Conservation (phyloP, 129 eudicot species). For the Logfia minima region DNA sequence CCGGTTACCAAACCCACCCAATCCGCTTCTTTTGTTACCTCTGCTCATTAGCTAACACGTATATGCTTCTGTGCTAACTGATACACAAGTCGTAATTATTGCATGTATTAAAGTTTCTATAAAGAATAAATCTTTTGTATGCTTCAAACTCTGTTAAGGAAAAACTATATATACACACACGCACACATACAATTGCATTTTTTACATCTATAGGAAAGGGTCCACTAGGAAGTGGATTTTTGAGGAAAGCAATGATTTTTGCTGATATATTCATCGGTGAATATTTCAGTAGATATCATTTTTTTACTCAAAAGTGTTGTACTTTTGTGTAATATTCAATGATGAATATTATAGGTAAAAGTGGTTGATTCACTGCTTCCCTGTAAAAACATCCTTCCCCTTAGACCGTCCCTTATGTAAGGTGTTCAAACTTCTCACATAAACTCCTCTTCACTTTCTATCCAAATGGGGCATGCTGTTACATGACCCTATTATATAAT, state of each 20-base stretch:
- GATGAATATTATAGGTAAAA: too few species aligned
- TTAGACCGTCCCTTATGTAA: too few species aligned
- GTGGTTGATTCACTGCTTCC: too few species aligned
- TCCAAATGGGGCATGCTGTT: background rate
- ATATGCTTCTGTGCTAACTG: constrained; percentile 14
- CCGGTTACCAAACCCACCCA: background rate
- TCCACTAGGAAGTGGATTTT: too few species aligned
- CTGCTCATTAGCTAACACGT: background rate
- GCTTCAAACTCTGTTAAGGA: background rate
- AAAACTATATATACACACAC: background rate
- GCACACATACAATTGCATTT: background rate
- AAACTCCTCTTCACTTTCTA: background rate
- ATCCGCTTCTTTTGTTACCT: background rate
- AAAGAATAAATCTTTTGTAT: too few species aligned
- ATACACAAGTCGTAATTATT: background rate
- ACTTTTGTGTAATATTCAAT: too few species aligned
- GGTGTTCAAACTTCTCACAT: background rate
- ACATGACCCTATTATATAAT: background rate
- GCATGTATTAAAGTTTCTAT: background rate
- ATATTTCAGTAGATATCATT: background rate
- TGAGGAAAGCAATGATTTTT: background rate
- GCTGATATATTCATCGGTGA: background rate
- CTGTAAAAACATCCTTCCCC: too few species aligned
- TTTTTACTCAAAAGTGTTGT: too few species aligned
- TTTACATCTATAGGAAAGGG: background rate